phyloP scores from a whole-genome alignment of 2,329 filamentous ascomycete genomes.

The Aureobasidium subglaciale region DNA sequence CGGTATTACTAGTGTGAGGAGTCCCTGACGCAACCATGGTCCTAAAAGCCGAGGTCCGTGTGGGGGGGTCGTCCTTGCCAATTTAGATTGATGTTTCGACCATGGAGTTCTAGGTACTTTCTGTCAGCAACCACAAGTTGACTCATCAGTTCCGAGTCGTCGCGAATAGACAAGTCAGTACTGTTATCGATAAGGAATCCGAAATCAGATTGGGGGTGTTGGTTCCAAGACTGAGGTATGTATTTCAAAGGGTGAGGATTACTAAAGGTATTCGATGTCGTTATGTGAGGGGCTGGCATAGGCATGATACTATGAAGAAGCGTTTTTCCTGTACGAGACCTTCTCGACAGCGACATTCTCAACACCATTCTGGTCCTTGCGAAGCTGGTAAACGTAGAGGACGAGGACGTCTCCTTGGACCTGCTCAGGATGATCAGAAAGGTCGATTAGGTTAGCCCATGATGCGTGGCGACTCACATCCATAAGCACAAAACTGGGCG shows the following conservation, averaged over 20 bases:
- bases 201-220: background rate
- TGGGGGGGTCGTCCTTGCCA: background rate
- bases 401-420: slow-evolving; percentile 94
- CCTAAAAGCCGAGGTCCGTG: background rate
- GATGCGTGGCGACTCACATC: slow-evolving; percentile 60
- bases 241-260: background rate
- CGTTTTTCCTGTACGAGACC: slow-evolving; percentile 45
- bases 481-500: slow-evolving; percentile 94
- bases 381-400: slow-evolving; percentile 75
- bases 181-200: background rate
- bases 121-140: background rate
- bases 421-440: slow-evolving; percentile 38
- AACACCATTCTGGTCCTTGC: slow-evolving; percentile 45
- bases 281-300: background rate
- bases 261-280: background rate
- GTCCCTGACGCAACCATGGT: background rate
- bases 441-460: slow-evolving; percentile 11
- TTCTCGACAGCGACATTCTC: slow-evolving; percentile 51
- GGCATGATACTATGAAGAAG: slow-evolving; percentile 1
- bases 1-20: no score
- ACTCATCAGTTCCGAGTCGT: background rate
- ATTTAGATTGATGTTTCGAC: background rate
- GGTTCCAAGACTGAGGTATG: no score
- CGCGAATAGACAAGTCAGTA: background rate
- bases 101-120: background rate